Evolutionary conservation across 306 rosid species (phyloP), one percentile per base, ranked within the genome.

Genomic region (Prinsepia uniflora): DNA sequence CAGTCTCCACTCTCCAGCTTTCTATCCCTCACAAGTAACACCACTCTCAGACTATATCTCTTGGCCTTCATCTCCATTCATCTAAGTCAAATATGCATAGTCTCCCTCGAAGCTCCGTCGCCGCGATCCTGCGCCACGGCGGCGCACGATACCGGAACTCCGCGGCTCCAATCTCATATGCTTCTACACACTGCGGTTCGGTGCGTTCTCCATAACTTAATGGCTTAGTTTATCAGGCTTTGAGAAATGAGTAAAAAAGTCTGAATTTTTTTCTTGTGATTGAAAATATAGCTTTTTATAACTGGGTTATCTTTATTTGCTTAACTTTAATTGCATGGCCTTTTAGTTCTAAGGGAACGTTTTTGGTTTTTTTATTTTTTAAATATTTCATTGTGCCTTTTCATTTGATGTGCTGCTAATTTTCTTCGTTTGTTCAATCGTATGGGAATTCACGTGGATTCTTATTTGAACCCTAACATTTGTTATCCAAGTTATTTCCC

Each of bases 81-180:
- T 17, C 63, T 48, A 67, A 63, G 13, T 34, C 75, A 79, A 79
- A 24, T 1, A 93, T 93, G 98, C 88, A 93, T 75, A 79, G 87
- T 60, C 89, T 90, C 57, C 63, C 92, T 15, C 70, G 86, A 39
- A 96, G 96, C 71, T 87, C 98, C 18, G 77, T 84, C 81, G 77
- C 89, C 40, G 44, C 88, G 58, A 9, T 82, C 14, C 82, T 89
- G 34, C 92, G 94, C 67, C 54, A 80, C 68, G 88, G 85, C 71
- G 82, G 78, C 72, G 75, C 81, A 0, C 81, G 75, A 62, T 70
- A 75, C 55, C 83, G 85, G 13, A 70, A 55, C 65, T 69, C 78
- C 0, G 75, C 73, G 20, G 75, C 83, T 53, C 83, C 90, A 17
- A 74, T 91, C 70, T 73, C 83, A 36, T 60, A 69, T 78, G 69